Percentiles rank a stretch among this genome's conserved stretches.
Conservation (phyloP, 1,284 basidiomycete genomes). For the Dichomitus squalens region DNA sequence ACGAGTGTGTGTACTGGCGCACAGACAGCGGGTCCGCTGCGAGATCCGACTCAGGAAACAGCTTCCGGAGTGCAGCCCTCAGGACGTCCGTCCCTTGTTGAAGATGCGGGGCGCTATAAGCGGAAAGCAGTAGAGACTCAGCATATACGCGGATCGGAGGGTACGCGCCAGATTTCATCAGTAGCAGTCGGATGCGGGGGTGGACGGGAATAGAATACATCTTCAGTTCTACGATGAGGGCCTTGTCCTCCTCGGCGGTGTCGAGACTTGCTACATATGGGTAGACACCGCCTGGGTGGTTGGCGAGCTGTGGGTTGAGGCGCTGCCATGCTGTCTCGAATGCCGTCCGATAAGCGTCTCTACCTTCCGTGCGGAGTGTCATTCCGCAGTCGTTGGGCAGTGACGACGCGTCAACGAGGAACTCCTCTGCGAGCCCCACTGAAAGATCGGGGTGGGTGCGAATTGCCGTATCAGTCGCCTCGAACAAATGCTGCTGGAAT, state of each 20-base stretch:
- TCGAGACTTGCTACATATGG: neutral
- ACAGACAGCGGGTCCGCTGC: slow-evolving; percentile 8
- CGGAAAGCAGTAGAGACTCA: slow-evolving; percentile 10
- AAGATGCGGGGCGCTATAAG: neutral
- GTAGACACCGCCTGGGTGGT: neutral
- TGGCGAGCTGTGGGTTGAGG: neutral
- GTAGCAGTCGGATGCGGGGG: slow-evolving; percentile 5
- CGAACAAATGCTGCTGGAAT: slow-evolving; percentile 1
- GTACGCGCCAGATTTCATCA: slow-evolving; percentile 11
- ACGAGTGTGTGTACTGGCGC: slow-evolving; percentile 1
- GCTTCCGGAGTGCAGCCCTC: slow-evolving; percentile 1
- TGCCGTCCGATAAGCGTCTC: slow-evolving; percentile 9
- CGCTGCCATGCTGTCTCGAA: slow-evolving; percentile 13
- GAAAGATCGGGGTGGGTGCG: slow-evolving; percentile 15
- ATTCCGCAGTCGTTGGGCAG: slow-evolving; percentile 5
- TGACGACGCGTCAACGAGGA: slow-evolving; percentile 5
- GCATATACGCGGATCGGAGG: slow-evolving; percentile 9
- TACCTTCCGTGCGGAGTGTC: neutral
- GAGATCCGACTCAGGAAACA: slow-evolving; percentile 5
- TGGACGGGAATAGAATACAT: slow-evolving; percentile 5
- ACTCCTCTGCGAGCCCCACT: slow-evolving; percentile 15
- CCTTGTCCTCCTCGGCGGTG: neutral
- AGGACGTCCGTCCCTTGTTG: slow-evolving; percentile 8
- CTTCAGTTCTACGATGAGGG: slow-evolving; percentile 10
- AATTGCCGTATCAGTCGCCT: slow-evolving; percentile 9